A percentile compares a stretch with the other conserved stretches of the same genome.
phyloP scores from a whole-genome alignment of 2,329 filamentous ascomycete species.

The Fusarium avenaceum region DNA sequence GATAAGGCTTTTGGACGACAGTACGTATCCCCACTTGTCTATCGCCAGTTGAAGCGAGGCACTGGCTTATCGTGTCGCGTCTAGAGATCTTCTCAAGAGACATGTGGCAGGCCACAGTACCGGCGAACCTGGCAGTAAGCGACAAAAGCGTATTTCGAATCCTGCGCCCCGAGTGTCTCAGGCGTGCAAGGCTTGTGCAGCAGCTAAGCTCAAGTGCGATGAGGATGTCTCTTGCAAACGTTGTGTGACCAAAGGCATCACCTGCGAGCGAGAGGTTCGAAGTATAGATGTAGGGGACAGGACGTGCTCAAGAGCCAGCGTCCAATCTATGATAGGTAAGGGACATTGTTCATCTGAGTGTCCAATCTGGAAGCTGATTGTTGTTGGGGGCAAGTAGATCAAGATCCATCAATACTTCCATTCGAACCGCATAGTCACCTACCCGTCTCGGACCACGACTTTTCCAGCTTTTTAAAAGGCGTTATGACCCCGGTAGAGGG shows the following conservation, averaged over 20 bases:
- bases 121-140: not conserved
- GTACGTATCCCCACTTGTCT: not conserved
- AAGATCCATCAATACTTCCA: not conserved
- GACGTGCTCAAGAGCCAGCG: not conserved
- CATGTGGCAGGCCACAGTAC: not conserved
- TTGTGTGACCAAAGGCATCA: not conserved
- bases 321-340: not conserved
- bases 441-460: not conserved
- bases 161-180: not conserved
- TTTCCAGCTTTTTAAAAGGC: not conserved
- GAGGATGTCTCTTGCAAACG: not conserved
- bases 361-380: not conserved
- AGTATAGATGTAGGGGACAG: not conserved
- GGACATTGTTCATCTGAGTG: fast-evolving
- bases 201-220: constrained; percentile 1
- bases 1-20: constrained; percentile 9
- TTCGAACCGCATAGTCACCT: not conserved
- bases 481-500: constrained; percentile 7
- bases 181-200: constrained; percentile 6
- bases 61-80: not conserved
- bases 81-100: constrained; percentile 1
- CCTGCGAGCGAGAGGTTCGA: not conserved
- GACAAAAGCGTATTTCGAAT: not conserved
- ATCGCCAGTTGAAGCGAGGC: not conserved
- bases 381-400: not conserved